Evolutionary conservation across 805 yeast species (phyloP), one percentile per base, ranked within the genome.

Genomic region (Diddensiella caesifluorescens): DNA sequence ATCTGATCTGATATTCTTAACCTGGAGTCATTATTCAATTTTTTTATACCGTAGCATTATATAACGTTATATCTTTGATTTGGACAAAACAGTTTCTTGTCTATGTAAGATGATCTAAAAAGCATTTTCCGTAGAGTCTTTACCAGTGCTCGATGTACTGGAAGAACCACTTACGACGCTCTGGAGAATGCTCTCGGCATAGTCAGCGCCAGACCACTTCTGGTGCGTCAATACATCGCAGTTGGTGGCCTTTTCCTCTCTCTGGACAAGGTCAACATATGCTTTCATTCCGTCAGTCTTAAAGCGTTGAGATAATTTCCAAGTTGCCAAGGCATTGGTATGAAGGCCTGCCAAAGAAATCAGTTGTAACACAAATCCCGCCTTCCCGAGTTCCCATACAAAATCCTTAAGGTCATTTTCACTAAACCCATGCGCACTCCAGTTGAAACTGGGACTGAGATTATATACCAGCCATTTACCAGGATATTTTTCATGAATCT

Each of bases 321-420:
- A 73, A 40, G 76, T 68, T 12, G 75, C 65, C 35, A 72, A 56
- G 0, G 77, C 82, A 51, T 70, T 68, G 35, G 70, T 60, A 52
- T 78, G 83, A 18, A 76, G 53, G 0, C 83, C 83, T 1, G 82
- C 82, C 22, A 78, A 59, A 5, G 81, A 76, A 13, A 78, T 75
- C 30, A 79, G 64, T 57, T 78, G 83, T 30, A 78, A 53, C 2
- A 75, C 75, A 51, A 74, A 77, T 3, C 83, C 83, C 35, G 67
- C 57, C 53, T 74, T 67, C 20, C 76, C 82, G 34, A 78, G 59
- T 46, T 74, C 77, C 63, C 69, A 68, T 9, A 74, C 73, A 49
- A 77, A 75, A 28, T 64, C 63, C 45, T 68, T 59, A 38, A 79
- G 63, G 40, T 70, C 70, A 13, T 61, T 48, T 10, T 69, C 71